Evolutionary conservation across 108 stramenopile genomes (phyloP), one percentile per base, ranked within the genome.

Genomic region (Skeletonema tropicum): DNA sequence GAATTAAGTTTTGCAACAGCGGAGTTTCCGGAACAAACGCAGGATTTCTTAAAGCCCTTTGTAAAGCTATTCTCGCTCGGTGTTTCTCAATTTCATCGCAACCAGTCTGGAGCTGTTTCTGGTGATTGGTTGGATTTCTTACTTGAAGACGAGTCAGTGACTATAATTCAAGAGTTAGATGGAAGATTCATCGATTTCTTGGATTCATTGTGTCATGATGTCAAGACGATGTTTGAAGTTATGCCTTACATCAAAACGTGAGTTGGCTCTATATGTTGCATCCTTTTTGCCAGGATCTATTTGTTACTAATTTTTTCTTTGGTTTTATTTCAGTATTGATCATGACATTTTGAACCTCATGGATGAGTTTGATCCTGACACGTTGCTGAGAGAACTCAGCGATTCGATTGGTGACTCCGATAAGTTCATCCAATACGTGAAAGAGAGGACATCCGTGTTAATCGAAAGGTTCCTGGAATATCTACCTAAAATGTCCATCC

Each of bases 401-500:
- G 83, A 84, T 59, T 85, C 89, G 11, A 75, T 95, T 32, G 85
- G 87, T 14, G 85, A 95, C 63, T 64, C 86, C 13, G 86, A 85
- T 1, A 86, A 83, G 70, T 81, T 89, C 29, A 67, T 82, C 13
- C 58, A 77, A 31, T 95, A 89, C 59, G 71, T 95, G 15, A 88
- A 84, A 60, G 86, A 90, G 66, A 93, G 88, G 67, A 78, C 83
- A n/a, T 83, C 87, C 6, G 70, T 89, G 48, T 76, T 90, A 10
- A 86, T 95, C 26, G 88, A 90, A 66, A 71, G 92, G n/a, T 95
- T 95, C 62, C 66, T 94, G 76, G 91, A 92, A 48, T 93, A 95
- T 48, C 84, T 95, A 13, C 94, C 94, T 75, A 89, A 87, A 71
- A 89, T 95, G 85, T 89, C 91, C 0, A 95, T 95, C 58, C 94